Evolutionary conservation across 768 basidiomycete species (phyloP).

Genomic region (Boletellus ananiceps): DNA sequence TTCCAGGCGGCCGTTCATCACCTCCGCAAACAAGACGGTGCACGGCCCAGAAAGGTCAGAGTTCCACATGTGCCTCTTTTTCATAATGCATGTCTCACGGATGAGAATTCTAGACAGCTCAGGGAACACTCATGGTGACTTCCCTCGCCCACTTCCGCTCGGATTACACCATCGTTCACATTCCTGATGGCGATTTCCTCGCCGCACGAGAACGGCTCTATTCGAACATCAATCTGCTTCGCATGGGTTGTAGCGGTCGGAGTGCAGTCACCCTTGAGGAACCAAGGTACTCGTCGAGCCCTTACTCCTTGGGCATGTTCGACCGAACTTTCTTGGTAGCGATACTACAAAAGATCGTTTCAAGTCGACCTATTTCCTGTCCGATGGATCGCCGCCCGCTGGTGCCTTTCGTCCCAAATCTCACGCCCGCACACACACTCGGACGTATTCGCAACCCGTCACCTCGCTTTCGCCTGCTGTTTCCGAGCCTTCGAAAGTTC

Average conservation of each 20-base stretch:
- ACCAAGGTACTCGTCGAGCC: slow-evolving; percentile 43
- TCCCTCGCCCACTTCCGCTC: slow-evolving; percentile 85
- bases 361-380: slow-evolving; percentile 61
- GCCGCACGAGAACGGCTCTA: slow-evolving; percentile 64
- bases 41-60: slow-evolving; percentile 63
- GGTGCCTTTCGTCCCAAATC: slow-evolving; percentile 26
- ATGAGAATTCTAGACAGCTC: slow-evolving; percentile 42
- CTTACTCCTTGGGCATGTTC: slow-evolving; percentile 4
- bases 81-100: slow-evolving; percentile 4
- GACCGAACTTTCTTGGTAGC: slow-evolving; percentile 33
- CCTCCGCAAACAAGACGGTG: slow-evolving; percentile 60
- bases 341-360: slow-evolving; percentile 81
- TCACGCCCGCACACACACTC: slow-evolving; percentile 28
- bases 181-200: slow-evolving; percentile 64
- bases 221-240: slow-evolving; percentile 75
- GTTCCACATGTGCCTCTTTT: background rate
- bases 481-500: slow-evolving; percentile 22
- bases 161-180: slow-evolving; percentile 78
- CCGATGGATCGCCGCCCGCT: slow-evolving; percentile 32
- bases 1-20: slow-evolving; percentile 59
- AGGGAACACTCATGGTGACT: slow-evolving; percentile 73
- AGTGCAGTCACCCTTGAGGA: slow-evolving; percentile 74
- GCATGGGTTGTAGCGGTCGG: slow-evolving; percentile 83
- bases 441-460: slow-evolving; percentile 27
- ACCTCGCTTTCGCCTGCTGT: slow-evolving; percentile 21